Base-by-base conservation (phyloP, 768 basidiomycete genomes). In the Pleurotus eryngii region DNA sequence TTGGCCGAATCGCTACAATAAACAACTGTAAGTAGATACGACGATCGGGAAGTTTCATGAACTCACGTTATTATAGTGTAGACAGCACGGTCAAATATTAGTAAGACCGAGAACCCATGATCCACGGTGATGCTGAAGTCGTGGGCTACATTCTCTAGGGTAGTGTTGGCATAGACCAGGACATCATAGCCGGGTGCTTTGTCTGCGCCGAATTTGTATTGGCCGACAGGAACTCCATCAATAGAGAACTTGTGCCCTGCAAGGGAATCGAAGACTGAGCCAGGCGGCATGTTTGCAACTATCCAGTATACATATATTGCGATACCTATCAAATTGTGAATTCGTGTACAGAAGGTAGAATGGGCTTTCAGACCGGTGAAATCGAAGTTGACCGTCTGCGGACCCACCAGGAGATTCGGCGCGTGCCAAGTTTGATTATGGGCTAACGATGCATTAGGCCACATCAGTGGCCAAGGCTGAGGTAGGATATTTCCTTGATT, bases 261-360 rank as follows among this genome's bases (percentile, higher is more conserved):
- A 4, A 50, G 30, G 15, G 49, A 15, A 30, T 20, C 8, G 4
- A 3, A 1, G 24, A 35, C 30, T 9, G 0, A 11, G 6, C 15
- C 6, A 24, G 30, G 6, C 15, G 1, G 49, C 5, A 35, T 24
- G 18, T 24, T 54, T 37, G 37, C 15, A 7, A 42, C 14, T n/a
- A 54, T 54, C n/a, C 39, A 54, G 39, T 54, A 54, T 15, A 54
- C 22, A 30, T 54, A 54, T 22, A 54, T 39, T 18, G 38, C 39
- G 37, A 20, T 18, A 42, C 51, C 51, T 54, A 14, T 24, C 17
- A 15, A 26, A 20, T 5, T 15, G 24, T 45, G 14, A 45, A 35
- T 11, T 11, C 30, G 30, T 35, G 30, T 35, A 9, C 30, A 35
- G 30, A 9, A 35, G 30, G 30, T 35, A 9, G 9, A 35, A 35